Base-by-base conservation (phyloP, 1,284 basidiomycete species). In the Ganoderma boninense region DNA sequence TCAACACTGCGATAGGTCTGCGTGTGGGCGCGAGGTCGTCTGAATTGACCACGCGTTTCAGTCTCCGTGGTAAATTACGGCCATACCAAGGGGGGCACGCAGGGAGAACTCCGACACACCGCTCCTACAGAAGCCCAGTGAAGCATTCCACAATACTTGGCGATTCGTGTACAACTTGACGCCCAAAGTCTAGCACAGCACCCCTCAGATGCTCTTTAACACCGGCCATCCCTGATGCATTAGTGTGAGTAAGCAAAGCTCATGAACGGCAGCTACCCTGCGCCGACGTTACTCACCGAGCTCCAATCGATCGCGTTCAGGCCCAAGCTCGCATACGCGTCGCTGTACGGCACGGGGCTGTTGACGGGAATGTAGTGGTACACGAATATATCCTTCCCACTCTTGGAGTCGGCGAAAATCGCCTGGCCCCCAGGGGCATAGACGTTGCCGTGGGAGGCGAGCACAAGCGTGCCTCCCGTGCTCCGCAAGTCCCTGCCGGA, bases 401-500 rank as follows among this genome's bases (percentile, higher is more conserved):
- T 72, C 69, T 69, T 67, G 44, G 68, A 63, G 64, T 75, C 74
- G 44, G 72, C 69, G 67, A 75, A 75, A 42, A 75, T 67, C 44
- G 71, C 65, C 64, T 75, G 72, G 8, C 73, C 71, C 18, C 73
- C 75, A 4, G 73, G 75, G 1, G 71, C 73, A 49, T 75, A 76
- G 59, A 82, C 74, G 64, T 80, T 79, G 54, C 75, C 81, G 71
- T 81, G 81, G 29, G 78, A 80, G 40, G 73, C 79, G 13, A 82
- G 78, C 23, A 82, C 78, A 52, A 80, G 76, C 13, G 78, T 79
- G 29, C 80, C 81, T 42, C 78, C 76, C 5, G 78, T 77, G 56
- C 69, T 70, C 68, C 69, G 72, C 70, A 80, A 63, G 35, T 77
- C 73, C 23, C 67, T 70, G 4, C 80, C 79, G 23, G 61, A 65